Evolutionary conservation across 1,139 yeast genomes (phyloP).

Genomic region (Saccharomyces hybrid): DNA sequence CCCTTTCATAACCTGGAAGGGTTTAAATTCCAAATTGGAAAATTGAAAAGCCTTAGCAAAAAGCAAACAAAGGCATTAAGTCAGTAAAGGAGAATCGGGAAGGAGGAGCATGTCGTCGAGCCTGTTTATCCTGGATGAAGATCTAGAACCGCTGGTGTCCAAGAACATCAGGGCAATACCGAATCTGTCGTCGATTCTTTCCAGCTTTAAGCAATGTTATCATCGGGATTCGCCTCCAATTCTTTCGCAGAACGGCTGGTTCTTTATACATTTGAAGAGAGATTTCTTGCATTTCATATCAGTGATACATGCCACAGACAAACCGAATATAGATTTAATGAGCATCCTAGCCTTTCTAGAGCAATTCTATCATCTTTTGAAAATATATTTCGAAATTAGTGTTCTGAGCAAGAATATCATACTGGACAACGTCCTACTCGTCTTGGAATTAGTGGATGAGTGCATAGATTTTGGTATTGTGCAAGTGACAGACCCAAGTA

Average conservation of each 20-base stretch:
- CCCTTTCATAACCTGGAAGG: background rate
- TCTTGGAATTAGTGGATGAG: slow-evolving; percentile 69
- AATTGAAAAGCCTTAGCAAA: background rate
- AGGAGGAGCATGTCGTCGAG: slow-evolving; percentile 23
- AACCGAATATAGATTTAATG: slow-evolving; percentile 50
- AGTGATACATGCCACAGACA: slow-evolving; percentile 24
- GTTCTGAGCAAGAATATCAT: slow-evolving; percentile 50
- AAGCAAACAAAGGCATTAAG: background rate
- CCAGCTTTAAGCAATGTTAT: background rate
- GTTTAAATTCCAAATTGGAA: background rate
- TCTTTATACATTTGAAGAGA: slow-evolving; percentile 49
- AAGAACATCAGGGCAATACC: slow-evolving; percentile 41
- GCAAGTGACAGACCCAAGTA: slow-evolving; percentile 65
- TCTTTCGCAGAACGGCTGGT: slow-evolving; percentile 33
- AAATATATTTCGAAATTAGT: slow-evolving; percentile 44
- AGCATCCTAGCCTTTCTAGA: slow-evolving; percentile 50
- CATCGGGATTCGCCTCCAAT: background rate
- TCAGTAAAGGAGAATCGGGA: background rate
- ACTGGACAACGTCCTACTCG: slow-evolving; percentile 55
- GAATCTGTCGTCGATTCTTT: slow-evolving; percentile 7
- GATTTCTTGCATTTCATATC: slow-evolving; percentile 51
- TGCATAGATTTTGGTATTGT: slow-evolving; percentile 66
- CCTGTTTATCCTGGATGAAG: slow-evolving; percentile 53
- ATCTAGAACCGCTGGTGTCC: slow-evolving; percentile 49
- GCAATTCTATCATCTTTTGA: slow-evolving; percentile 48